Percentiles rank a stretch among this genome's conserved stretches.
phyloP scores from a whole-genome alignment of 1,284 basidiomycete species.

The Taiwanofungus camphoratus region DNA sequence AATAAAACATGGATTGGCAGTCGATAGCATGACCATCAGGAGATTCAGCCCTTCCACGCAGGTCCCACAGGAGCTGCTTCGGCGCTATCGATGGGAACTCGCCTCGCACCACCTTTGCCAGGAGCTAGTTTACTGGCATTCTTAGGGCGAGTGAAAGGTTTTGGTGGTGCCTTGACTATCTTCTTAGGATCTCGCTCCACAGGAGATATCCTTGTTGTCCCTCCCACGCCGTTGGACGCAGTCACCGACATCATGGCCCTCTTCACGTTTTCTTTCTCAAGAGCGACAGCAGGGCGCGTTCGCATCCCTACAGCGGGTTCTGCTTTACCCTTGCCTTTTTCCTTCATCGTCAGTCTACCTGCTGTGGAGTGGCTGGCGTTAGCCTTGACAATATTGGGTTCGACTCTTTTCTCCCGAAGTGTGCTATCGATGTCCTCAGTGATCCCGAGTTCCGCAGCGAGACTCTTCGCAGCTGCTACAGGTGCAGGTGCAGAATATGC shows the following conservation, averaged over 20 bases:
- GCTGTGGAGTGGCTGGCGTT: constrained; percentile 11
- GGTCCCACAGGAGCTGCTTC: constrained; percentile 38
- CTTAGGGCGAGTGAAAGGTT: constrained; percentile 6
- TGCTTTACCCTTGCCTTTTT: constrained; percentile 31
- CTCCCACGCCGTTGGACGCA: constrained; percentile 1
- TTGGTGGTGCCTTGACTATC: constrained; percentile 6
- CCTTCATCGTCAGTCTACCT: constrained; percentile 27
- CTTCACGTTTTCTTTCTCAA: constrained; percentile 25
- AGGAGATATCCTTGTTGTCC: neutral
- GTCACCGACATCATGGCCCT: constrained; percentile 18
- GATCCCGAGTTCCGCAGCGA: constrained; percentile 25
- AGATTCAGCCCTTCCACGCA: constrained; percentile 27
- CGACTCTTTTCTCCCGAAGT: constrained; percentile 15
- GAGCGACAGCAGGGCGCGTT: constrained; percentile 12
- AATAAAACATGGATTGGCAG: too few relatives aligned
- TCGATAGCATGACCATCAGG: neutral
- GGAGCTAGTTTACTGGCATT: constrained; percentile 23
- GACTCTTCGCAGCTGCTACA: constrained; percentile 13
- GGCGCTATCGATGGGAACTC: constrained; percentile 52
- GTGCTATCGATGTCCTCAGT: constrained; percentile 22
- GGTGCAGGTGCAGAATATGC: constrained; percentile 4
- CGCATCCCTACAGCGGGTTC: constrained; percentile 11
- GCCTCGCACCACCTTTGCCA: constrained; percentile 40
- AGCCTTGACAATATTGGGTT: constrained; percentile 11
- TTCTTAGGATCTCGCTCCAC: constrained; percentile 6